Conservation (phyloP, 2,329 filamentous ascomycete genomes). For the Paecilomyces formosus region DNA sequence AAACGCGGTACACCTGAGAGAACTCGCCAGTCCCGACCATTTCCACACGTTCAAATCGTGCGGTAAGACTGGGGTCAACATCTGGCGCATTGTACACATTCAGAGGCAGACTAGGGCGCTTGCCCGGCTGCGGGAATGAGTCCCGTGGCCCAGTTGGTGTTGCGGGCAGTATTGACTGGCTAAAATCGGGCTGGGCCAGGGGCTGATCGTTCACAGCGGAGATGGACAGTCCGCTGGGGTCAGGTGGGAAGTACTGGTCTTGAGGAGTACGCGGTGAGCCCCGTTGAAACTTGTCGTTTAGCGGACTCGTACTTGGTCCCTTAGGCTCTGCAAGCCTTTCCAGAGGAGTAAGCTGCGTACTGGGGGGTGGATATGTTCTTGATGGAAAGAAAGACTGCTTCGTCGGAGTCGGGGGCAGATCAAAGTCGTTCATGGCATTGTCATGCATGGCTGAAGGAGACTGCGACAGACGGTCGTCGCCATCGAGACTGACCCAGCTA, state of each 20-base stretch:
- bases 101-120: conserved; percentile 60
- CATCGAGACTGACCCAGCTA: conserved; percentile 76
- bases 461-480: conserved; percentile 59
- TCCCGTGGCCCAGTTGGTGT: conserved; percentile 69
- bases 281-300: conserved; percentile 48
- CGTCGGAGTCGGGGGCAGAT: conserved; percentile 89
- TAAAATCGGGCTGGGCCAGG: conserved; percentile 31
- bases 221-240: conserved; percentile 77
- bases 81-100: conserved; percentile 64
- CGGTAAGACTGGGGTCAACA: conserved; percentile 65
- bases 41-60: conserved; percentile 74
- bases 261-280: conserved; percentile 69
- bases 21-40: conserved; percentile 84
- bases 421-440: conserved; percentile 53
- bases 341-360: conserved; percentile 25
- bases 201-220: conserved; percentile 52
- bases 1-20: conserved; percentile 81
- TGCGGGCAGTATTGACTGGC: conserved; percentile 55
- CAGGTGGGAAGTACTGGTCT: conserved; percentile 65
- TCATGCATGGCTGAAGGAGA: conserved; percentile 50
- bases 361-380: conserved; percentile 25
- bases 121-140: conserved; percentile 50
- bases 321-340: conserved; percentile 25
- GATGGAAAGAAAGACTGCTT: conserved; percentile 48
- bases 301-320: conserved; percentile 48